Conservation (phyloP, 164 flowering plant species). For the Vitis amurensis region DNA sequence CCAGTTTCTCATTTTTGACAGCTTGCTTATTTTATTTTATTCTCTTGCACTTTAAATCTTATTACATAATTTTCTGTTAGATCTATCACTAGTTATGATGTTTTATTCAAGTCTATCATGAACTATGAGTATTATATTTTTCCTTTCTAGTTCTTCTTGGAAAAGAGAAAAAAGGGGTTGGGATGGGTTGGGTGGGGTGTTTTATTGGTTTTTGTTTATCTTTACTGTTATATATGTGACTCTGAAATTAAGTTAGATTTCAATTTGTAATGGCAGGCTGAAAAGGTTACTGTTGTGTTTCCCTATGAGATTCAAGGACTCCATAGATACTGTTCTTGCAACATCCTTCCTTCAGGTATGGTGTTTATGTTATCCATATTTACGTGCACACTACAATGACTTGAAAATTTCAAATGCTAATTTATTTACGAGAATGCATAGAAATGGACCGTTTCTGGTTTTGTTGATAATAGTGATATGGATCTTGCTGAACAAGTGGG, state of each 20-base stretch:
- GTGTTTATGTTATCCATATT: neutral
- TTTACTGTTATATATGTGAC: neutral
- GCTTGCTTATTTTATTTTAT: neutral
- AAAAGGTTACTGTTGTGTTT: conserved; percentile 80
- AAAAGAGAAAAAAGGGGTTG: no score
- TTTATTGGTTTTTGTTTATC: neutral
- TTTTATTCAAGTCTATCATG: no score
- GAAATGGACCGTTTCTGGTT: neutral
- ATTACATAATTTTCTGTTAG: no score
- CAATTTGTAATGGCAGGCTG: conserved; percentile 55
- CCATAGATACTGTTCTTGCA: conserved; percentile 80
- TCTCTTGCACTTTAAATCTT: no score
- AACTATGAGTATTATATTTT: no score
- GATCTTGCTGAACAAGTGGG: no score
- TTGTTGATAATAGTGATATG: no score
- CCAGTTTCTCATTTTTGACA: neutral
- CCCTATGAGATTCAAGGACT: conserved; percentile 98
- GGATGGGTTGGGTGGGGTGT: neutral
- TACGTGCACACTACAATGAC: neutral
- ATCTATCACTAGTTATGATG: no score
- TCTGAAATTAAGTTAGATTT: neutral
- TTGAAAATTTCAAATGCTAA: neutral
- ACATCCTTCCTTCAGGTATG: conserved; percentile 93
- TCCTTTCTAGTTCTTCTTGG: no score
- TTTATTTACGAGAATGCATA: neutral